Conservation (phyloP, 78 protist species). For the Bigelowiella natans region DNA sequence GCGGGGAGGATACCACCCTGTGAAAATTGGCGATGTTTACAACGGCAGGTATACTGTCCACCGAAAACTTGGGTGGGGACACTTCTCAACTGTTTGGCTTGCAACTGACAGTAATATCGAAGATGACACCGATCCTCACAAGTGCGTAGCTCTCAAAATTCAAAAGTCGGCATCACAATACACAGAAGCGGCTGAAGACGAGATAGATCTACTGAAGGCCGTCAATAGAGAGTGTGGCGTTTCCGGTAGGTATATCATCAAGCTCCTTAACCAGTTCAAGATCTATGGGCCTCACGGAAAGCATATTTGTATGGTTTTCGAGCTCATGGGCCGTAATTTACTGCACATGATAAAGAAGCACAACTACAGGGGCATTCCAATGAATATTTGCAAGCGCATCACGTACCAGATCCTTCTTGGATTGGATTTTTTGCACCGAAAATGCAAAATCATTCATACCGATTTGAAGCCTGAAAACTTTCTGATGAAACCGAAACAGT, state of each 20-base stretch:
- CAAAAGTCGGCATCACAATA: conserved; percentile 66
- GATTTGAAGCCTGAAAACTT: conserved; percentile 90
- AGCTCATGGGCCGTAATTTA: conserved; percentile 69
- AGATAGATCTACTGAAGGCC: conserved; percentile 51
- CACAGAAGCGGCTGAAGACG: conserved; percentile 77
- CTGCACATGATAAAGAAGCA: conserved; percentile 57
- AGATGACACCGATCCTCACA: background rate
- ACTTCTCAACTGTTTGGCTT: conserved; percentile 5
- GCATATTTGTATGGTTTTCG: conserved; percentile 59
- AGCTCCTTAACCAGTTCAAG: conserved; percentile 53
- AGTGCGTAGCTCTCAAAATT: conserved; percentile 65
- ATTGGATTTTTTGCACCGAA: conserved; percentile 64
- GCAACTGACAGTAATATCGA: background rate
- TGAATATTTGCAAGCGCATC: conserved; percentile 53
- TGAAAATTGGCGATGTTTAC: background rate
- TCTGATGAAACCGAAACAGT: conserved; percentile 18
- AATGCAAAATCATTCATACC: conserved; percentile 79
- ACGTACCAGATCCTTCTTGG: conserved; percentile 54
- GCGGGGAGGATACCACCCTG: background rate
- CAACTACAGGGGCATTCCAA: conserved; percentile 73
- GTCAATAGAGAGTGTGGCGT: background rate
- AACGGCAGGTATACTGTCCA: background rate
- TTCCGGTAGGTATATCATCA: background rate
- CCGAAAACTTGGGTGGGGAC: background rate
- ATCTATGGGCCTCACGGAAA: conserved; percentile 67